Percentiles rank a stretch among this genome's conserved stretches.
phyloP scores from a whole-genome alignment of 1,284 basidiomycete species.

The Puccinia coronata region DNA sequence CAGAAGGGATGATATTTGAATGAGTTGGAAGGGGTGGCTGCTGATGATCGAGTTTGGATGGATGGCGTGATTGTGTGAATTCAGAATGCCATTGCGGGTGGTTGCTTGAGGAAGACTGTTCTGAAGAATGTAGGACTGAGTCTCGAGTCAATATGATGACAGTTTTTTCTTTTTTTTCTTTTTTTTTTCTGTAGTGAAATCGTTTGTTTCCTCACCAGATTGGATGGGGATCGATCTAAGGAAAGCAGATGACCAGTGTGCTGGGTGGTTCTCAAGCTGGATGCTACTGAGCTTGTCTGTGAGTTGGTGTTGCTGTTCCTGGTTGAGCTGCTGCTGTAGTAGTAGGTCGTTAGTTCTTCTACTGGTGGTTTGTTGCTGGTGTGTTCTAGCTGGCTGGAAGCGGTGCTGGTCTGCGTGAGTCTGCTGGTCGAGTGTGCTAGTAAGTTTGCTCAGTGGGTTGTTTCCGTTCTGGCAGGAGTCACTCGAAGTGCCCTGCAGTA shows the following conservation, averaged over 20 bases:
- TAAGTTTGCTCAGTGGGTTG: conserved; percentile 17
- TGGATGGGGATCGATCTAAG: conserved; percentile 4
- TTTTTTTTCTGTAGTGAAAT: too few species aligned
- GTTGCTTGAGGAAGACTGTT: conserved; percentile 6
- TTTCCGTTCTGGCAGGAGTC: neutral
- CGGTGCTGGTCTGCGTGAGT: neutral
- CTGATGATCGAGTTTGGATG: neutral
- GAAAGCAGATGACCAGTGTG: conserved; percentile 10
- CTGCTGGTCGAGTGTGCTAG: neutral
- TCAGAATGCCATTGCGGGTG: conserved; percentile 6
- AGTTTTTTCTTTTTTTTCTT: too few species aligned
- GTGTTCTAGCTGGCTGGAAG: neutral
- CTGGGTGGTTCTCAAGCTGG: neutral
- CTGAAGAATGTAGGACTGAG: conserved; percentile 1
- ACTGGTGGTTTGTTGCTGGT: neutral
- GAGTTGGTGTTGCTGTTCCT: neutral
- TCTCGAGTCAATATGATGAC: neutral
- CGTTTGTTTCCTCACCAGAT: neutral
- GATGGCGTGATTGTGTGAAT: conserved; percentile 9
- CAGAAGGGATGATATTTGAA: neutral
- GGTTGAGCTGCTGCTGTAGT: neutral
- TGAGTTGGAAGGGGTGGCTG: neutral
- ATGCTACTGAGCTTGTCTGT: neutral
- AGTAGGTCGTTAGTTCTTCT: neutral
- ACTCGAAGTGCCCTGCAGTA: neutral